Percentiles rank a stretch among this genome's conserved stretches.
These are phyloP conservation scores for Carallia pectinifolia DNA, from an alignment of 345 rosid species.

Conservation along the genomic window DNA sequence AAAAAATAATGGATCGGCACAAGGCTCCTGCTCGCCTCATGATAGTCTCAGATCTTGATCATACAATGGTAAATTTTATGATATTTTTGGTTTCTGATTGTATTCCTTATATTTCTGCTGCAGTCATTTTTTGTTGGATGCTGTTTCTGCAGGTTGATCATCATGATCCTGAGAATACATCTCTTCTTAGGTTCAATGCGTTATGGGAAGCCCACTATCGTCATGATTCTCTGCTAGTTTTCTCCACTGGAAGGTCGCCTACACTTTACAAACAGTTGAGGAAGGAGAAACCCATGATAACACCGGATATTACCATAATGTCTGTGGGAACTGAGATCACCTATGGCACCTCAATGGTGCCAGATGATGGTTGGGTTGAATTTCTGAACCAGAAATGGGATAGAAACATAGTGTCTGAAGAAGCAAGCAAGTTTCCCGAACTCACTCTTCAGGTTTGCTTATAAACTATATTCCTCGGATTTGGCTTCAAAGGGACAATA, in stretches of 20 bases:
- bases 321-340: conserved; percentile 99
- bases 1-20: conserved; percentile 58
- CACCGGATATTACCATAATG: conserved; percentile 94
- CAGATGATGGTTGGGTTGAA: conserved; percentile 91
- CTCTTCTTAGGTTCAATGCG: conserved; percentile 77
- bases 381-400: conserved; percentile 86
- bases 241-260: conserved; percentile 78
- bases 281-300: conserved; percentile 70
- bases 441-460: conserved; percentile 80
- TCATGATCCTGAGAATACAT: conserved; percentile 70
- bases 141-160: conserved; percentile 74
- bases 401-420: conserved; percentile 60
- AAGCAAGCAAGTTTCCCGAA: conserved; percentile 74
- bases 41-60: conserved; percentile 98
- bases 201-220: conserved; percentile 84
- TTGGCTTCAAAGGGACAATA: neutral
- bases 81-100: conserved; percentile 18
- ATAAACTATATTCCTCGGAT: neutral
- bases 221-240: conserved; percentile 70
- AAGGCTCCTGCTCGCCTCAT: conserved; percentile 68
- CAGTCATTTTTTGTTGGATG: conserved; percentile 1
- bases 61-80: conserved; percentile 64
- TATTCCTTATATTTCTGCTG: conserved; percentile 8
- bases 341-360: conserved; percentile 76
- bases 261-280: conserved; percentile 51